phyloP scores from a whole-genome alignment of 2,329 filamentous ascomycete species.

The Fonsecaea monophora region DNA sequence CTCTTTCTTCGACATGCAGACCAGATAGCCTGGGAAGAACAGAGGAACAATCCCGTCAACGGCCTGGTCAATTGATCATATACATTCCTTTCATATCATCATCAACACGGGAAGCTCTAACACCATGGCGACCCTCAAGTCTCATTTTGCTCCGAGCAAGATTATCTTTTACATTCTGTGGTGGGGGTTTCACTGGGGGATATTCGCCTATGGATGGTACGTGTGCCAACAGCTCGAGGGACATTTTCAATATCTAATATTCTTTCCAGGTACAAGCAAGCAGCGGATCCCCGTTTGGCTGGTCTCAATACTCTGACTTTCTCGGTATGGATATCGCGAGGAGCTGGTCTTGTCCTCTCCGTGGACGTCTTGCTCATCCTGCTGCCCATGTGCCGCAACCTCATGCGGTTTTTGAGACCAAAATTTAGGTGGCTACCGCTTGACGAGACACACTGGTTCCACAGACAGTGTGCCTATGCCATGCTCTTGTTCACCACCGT shows the following conservation, averaged over 20 bases:
- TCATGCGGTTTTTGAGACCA: slow-evolving; percentile 82
- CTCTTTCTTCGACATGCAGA: slow-evolving; percentile 21
- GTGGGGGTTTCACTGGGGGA: slow-evolving; percentile 75
- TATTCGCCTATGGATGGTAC: slow-evolving; percentile 89
- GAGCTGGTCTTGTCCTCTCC: slow-evolving; percentile 83
- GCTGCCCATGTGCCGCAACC: slow-evolving; percentile 90
- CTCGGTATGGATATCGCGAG: slow-evolving; percentile 96
- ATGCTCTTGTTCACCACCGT: slow-evolving; percentile 80
- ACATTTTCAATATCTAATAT: slow-evolving; percentile 31
- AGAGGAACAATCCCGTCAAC: slow-evolving; percentile 3
- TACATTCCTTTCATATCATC: slow-evolving; percentile 7
- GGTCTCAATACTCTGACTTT: slow-evolving; percentile 80
- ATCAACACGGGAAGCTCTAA: neutral
- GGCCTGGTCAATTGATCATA: slow-evolving; percentile 2
- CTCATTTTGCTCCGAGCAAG: slow-evolving; percentile 58
- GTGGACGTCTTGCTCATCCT: slow-evolving; percentile 88
- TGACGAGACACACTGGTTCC: slow-evolving; percentile 98
- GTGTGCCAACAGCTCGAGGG: slow-evolving; percentile 45
- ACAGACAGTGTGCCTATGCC: slow-evolving; percentile 90
- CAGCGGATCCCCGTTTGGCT: slow-evolving; percentile 69
- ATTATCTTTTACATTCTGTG: slow-evolving; percentile 81
- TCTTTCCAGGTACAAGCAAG: slow-evolving; percentile 76
- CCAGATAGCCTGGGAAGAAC: slow-evolving; percentile 12
- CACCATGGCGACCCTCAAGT: slow-evolving; percentile 36
- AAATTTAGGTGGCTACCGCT: slow-evolving; percentile 87